Evolutionary conservation across 2,329 filamentous ascomycete species (phyloP).

Genomic region (Macrophomina phaseolina): DNA sequence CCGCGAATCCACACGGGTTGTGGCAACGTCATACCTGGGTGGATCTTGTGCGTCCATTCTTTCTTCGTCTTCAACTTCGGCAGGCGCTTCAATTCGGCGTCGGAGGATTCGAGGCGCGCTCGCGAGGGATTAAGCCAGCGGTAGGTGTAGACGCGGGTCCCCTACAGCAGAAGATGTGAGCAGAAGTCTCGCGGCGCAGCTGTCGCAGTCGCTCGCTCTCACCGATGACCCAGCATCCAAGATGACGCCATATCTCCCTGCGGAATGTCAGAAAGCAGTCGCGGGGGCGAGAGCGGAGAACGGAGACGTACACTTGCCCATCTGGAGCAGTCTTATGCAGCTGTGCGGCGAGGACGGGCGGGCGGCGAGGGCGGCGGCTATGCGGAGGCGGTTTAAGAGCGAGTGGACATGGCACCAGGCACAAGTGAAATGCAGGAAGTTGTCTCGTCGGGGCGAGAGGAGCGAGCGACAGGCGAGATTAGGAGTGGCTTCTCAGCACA

Average conservation of each 20-base stretch:
- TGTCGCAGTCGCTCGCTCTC: slow-evolving; percentile 37
- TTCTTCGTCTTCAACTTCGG: slow-evolving; percentile 84
- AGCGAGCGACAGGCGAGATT: slow-evolving; percentile 27
- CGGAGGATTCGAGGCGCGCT: slow-evolving; percentile 66
- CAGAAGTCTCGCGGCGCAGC: neutral
- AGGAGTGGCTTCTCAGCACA: neutral
- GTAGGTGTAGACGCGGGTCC: slow-evolving; percentile 93
- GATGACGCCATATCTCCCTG: slow-evolving; percentile 84
- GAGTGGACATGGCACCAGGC: slow-evolving; percentile 28
- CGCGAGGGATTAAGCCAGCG: slow-evolving; percentile 81
- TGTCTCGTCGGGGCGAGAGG: neutral
- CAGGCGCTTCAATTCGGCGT: slow-evolving; percentile 68
- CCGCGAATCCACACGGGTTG: neutral
- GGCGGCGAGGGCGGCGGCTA: slow-evolving; percentile 7
- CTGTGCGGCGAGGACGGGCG: slow-evolving; percentile 2
- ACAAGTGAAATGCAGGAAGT: slow-evolving; percentile 9
- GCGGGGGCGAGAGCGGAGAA: slow-evolving; percentile 24
- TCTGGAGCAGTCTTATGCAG: slow-evolving; percentile 30
- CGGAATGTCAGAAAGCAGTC: slow-evolving; percentile 23
- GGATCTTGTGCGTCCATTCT: slow-evolving; percentile 90
- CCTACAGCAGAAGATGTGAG: slow-evolving; percentile 48
- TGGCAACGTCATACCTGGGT: slow-evolving; percentile 66
- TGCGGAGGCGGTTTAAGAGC: slow-evolving; percentile 11
- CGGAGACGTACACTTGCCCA: slow-evolving; percentile 50
- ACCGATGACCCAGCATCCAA: slow-evolving; percentile 95